These are phyloP conservation scores for Cryphonectria nitschkei DNA, from an alignment of 2,329 filamentous ascomycete genomes.

Conservation along the genomic window DNA sequence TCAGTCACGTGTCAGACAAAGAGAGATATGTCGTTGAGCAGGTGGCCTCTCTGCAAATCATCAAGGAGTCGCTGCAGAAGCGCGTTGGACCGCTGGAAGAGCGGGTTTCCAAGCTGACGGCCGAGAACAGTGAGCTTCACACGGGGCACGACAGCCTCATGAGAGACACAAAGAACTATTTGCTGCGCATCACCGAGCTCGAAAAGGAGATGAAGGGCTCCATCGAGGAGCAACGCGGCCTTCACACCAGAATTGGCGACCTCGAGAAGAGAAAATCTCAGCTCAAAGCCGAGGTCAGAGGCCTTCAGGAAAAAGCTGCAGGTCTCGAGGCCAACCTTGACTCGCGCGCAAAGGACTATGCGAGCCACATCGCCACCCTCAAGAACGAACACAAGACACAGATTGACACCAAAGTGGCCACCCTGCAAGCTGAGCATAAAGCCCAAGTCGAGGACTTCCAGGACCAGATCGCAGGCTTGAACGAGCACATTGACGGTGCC, in stretches of 20 bases:
- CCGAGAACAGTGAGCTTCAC: conserved; percentile 22
- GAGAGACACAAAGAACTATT: conserved; percentile 25
- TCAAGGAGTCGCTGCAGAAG: conserved; percentile 28
- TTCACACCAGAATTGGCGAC: conserved; percentile 27
- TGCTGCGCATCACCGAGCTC: conserved; percentile 30
- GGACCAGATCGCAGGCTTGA: conserved; percentile 23
- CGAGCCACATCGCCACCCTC: conserved; percentile 21
- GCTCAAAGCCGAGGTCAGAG: conserved; percentile 16
- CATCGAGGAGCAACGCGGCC: conserved; percentile 25
- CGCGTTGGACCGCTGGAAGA: conserved; percentile 31
- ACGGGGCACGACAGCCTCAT: conserved; percentile 25
- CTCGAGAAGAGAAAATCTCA: conserved; percentile 27
- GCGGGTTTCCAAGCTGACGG: conserved; percentile 28
- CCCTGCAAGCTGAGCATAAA: conserved; percentile 17
- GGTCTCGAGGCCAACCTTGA: conserved; percentile 19
- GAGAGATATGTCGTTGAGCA: conserved; percentile 27
- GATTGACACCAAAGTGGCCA: conserved; percentile 17
- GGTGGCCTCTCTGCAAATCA: conserved; percentile 32
- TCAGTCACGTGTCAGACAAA: conserved; percentile 27
- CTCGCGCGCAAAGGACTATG: conserved; percentile 20
- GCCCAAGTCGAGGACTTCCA: conserved; percentile 21
- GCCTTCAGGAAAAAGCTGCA: conserved; percentile 19
- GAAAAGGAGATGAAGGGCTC: conserved; percentile 29
- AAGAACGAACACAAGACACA: conserved; percentile 23
- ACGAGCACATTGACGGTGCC: conserved; percentile 26